These are phyloP conservation scores for Gomphus bonarii DNA, from an alignment of 1,284 basidiomycete genomes.

Conservation along the genomic window DNA sequence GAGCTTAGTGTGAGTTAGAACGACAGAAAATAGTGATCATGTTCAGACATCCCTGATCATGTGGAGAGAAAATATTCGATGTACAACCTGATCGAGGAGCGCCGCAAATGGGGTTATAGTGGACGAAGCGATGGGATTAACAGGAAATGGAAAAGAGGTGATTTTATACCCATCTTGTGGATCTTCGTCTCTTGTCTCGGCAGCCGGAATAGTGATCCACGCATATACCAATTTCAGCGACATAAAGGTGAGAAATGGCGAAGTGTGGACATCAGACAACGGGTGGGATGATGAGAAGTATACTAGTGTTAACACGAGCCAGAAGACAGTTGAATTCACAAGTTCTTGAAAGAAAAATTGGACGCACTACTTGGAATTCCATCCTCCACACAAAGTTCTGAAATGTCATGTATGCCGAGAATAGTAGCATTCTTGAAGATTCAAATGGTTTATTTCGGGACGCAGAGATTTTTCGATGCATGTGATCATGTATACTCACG, in stretches of 20 bases:
- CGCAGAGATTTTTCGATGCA: neutral
- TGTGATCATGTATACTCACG: conserved; percentile 26
- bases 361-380: conserved; percentile 31
- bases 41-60: conserved; percentile 40
- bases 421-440: conserved; percentile 39
- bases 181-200: conserved; percentile 5
- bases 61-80: conserved; percentile 45
- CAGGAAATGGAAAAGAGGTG: conserved; percentile 16
- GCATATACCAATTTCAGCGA: conserved; percentile 43
- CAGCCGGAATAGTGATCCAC: conserved; percentile 28
- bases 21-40: neutral
- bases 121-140: conserved; percentile 35
- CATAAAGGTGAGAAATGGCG: conserved; percentile 22
- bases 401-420: conserved; percentile 47
- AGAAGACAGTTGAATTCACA: neutral
- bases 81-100: conserved; percentile 40
- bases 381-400: conserved; percentile 36
- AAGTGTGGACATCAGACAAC: conserved; percentile 17
- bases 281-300: conserved; percentile 34
- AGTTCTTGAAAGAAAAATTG: conserved; percentile 10
- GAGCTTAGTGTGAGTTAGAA: neutral
- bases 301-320: conserved; percentile 24
- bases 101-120: conserved; percentile 40
- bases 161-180: neutral
- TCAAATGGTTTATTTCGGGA: neutral